Base-by-base conservation (phyloP, 371 early-diverging fungal species). In the Circinella minor region DNA sequence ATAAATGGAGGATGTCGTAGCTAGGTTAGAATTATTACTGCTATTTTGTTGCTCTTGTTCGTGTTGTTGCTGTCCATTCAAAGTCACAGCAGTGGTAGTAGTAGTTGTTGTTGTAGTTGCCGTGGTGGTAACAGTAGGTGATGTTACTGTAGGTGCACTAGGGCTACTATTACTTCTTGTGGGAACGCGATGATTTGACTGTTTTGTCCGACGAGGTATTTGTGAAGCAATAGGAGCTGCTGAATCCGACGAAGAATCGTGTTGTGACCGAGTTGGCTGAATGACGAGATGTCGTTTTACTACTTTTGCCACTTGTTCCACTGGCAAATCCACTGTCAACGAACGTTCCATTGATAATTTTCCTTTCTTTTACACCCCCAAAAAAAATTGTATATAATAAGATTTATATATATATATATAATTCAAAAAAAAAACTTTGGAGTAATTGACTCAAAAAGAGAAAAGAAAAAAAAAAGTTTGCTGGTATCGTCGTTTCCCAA, bases 251-350 rank as follows among this genome's bases (percentile, higher is more conserved):
- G 57, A 47, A 36, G 47, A 20, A 34, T 48, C 15, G 51, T 49
- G 48, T 36, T 65, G 64, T 73, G 68, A 63, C 36, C 34, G 73
- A 62, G 60, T 73, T 3, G 86, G 74, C 79, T 87, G 70, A 76
- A 78, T 75, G 38, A 92, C 91, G 68, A 92, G 86, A 72, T 92
- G 92, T 46, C 90, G 87, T 69, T 86, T 88, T 36, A 92, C 89
- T 38, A 90, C 89, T 71, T 87, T 87, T 38, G 92, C 91, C 9
- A 90, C 91, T 74, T 90, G 90, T 20, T 90, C 90, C 15, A 86
- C 87, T 9, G 92, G 86, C 36, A 91, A 79, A 67, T 88, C 87
- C 47, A 86, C 80, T n/a, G 80, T 78, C 49, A 80, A 71, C 65
- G 83, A 74, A 55, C 83, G 77, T 55, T 83, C 81, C 83, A 83